Base-by-base conservation (phyloP, 2,329 filamentous ascomycete genomes). In the Alternaria conjuncta region DNA sequence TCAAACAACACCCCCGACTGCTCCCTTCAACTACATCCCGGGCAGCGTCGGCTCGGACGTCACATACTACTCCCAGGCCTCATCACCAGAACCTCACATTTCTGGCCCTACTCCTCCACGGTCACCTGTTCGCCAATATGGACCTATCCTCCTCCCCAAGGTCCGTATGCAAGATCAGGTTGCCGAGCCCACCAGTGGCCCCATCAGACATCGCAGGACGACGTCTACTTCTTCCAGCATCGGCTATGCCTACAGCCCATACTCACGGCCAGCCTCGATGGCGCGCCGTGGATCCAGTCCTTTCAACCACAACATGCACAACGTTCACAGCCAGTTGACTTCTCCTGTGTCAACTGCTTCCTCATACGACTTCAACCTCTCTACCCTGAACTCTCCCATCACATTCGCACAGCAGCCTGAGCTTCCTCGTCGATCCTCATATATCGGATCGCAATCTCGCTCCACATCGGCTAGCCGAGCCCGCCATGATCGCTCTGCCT, bases 101-200 rank as follows among this genome's bases (percentile, higher is more conserved):
- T 85, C 87, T 69, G 84, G 88, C 71, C 91, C 89, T 57, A 94
- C 91, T 12, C 92, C 92, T 57, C 86, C 86, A 57, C 85, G 87
- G 67, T 91, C 92, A 32, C 92, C 92, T 64, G 87, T 94, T 71
- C 87, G 90, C 65, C 90, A 93, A 65, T 90, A 94, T 81, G 92
- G 93, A 56, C 92, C 93, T 55, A 84, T 93, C 53, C 84, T 97
- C 63, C 85, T 97, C 30, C 93, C 93, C 75, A 96, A 94, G 86
- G 94, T 96, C 82, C 88, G 93, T 65, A 88, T 88, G 44, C 93
- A 96, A 81, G 93, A 97, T 81, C 91, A 95, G 81, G 86, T 90
- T 65, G 87, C 93, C 65, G 88, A 90, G 69, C 87, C 87, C 44
- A 83, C 84, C 44, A 83, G 84, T 55, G 77, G 80, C 26, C 77